Evolutionary conservation across 2,329 filamentous ascomycete species (phyloP).

Genomic region (Metarhizium humberi): DNA sequence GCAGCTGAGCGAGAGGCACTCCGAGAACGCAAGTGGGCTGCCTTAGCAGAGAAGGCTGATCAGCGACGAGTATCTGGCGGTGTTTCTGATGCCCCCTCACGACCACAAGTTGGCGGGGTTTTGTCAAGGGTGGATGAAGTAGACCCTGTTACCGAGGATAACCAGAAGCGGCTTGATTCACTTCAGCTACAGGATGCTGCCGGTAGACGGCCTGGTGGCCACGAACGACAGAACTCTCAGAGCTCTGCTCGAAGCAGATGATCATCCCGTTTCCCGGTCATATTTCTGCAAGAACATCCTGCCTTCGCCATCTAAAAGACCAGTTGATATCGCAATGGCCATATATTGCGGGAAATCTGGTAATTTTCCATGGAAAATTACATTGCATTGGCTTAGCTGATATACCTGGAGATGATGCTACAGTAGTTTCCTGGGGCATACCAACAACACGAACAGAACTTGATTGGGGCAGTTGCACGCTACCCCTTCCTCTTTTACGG

Average conservation of each 20-base stretch:
- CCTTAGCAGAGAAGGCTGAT: slow-evolving; percentile 71
- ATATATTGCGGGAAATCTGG: background rate
- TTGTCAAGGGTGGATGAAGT: slow-evolving; percentile 59
- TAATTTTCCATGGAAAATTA: background rate
- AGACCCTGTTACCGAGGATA: slow-evolving; percentile 72
- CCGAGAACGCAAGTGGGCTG: slow-evolving; percentile 83
- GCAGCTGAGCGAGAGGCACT: slow-evolving; percentile 75
- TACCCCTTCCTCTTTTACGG: background rate
- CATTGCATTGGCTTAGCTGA: background rate
- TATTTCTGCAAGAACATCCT: background rate
- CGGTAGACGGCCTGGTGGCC: slow-evolving; percentile 46
- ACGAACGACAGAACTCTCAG: slow-evolving; percentile 53
- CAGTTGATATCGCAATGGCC: background rate
- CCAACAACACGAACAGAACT: background rate
- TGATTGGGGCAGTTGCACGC: background rate
- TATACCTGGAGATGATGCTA: background rate
- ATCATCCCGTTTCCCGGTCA: slow-evolving; percentile 15
- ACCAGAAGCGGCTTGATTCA: slow-evolving; percentile 78
- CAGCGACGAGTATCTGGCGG: slow-evolving; percentile 43
- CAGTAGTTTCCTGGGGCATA: too few relatives aligned
- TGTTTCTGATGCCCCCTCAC: slow-evolving; percentile 20
- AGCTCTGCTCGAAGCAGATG: slow-evolving; percentile 44
- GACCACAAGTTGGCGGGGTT: slow-evolving; percentile 27
- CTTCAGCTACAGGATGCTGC: slow-evolving; percentile 76
- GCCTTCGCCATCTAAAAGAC: background rate